A percentile compares a stretch with the other conserved stretches of the same genome.
These are phyloP conservation scores for Cucurbita argyrosperma DNA, from an alignment of 306 rosid genomes.

Conservation along the genomic window DNA sequence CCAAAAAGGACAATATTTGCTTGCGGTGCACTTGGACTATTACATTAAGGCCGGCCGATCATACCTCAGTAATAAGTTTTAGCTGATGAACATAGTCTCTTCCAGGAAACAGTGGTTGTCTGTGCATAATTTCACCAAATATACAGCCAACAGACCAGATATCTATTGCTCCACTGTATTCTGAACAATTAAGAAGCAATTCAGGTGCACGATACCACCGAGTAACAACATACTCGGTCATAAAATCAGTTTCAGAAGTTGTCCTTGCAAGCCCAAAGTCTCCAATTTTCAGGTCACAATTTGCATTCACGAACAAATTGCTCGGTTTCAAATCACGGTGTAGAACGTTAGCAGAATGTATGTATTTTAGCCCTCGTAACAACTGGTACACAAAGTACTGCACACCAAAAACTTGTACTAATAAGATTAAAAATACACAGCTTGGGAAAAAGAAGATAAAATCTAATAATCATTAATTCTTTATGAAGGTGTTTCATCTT, in stretches of 20 bases:
- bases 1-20: too few species aligned
- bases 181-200: constrained; percentile 85
- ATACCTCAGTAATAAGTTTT: constrained; percentile 82
- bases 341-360: constrained; percentile 86
- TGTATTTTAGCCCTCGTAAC: constrained; percentile 82
- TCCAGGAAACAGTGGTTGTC: constrained; percentile 85
- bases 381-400: constrained; percentile 95
- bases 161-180: constrained; percentile 91
- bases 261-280: constrained; percentile 99
- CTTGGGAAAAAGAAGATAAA: neutral
- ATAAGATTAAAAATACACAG: neutral
- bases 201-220: constrained; percentile 98
- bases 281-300: constrained; percentile 94
- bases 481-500: neutral
- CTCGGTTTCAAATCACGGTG: constrained; percentile 98
- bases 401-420: constrained; percentile 13
- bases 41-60: neutral
- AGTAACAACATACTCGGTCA: constrained; percentile 97
- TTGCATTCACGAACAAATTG: constrained; percentile 78
- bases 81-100: constrained; percentile 94
- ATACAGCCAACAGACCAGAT: constrained; percentile 99
- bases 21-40: too few species aligned
- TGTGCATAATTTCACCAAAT: constrained; percentile 81
- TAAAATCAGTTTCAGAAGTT: constrained; percentile 95
- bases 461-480: neutral